Evolutionary conservation across 2,329 filamentous ascomycete species (phyloP), one percentile per base, ranked within the genome.

Genomic region (Cladosporium velox): DNA sequence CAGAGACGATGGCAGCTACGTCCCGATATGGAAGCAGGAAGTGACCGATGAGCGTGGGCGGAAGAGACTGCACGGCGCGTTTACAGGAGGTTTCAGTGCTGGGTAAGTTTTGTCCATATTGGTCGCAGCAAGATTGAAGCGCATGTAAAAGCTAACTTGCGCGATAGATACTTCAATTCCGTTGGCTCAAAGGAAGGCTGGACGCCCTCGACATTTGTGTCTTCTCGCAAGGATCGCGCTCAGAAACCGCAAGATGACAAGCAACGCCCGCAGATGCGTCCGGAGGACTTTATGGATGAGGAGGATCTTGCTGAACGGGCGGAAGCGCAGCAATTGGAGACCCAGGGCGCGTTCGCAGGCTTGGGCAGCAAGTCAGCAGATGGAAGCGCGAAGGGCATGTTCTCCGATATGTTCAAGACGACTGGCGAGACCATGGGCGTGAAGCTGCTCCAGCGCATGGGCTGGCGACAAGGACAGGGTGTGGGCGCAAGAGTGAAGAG

Each of bases 101-200:
- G 95, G 95, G 90, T 94, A 86, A 82, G 88, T 78, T n/a, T n/a
- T n/a, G n/a, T n/a, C n/a, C n/a, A n/a, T n/a, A n/a, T n/a, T n/a
- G n/a, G n/a, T n/a, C n/a, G n/a, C n/a, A n/a, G n/a, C n/a, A n/a
- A n/a, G n/a, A n/a, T n/a, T n/a, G n/a, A n/a, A n/a, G n/a, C n/a
- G n/a, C n/a, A n/a, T n/a, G n/a, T n/a, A n/a, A 7, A 32, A 44
- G 49, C 61, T 64, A 7, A 64, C 51, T 74, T 69, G 75, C 21
- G 30, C 21, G 2, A 69, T 78, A 94, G 92, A 72, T 97, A 98
- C 80, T 98, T 95, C 81, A 99, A 99, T 77, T 97, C 93, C 5
- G 95, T 98, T 71, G 95, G 95, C 63, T 97, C 94, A 65, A 98
- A 98, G 79, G 94, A 99, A 83, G 95, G 95, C 81, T 99, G 94